These are phyloP conservation scores for Epichloe sp. DNA, from an alignment of 2,329 filamentous ascomycete species.

Conservation along the genomic window DNA sequence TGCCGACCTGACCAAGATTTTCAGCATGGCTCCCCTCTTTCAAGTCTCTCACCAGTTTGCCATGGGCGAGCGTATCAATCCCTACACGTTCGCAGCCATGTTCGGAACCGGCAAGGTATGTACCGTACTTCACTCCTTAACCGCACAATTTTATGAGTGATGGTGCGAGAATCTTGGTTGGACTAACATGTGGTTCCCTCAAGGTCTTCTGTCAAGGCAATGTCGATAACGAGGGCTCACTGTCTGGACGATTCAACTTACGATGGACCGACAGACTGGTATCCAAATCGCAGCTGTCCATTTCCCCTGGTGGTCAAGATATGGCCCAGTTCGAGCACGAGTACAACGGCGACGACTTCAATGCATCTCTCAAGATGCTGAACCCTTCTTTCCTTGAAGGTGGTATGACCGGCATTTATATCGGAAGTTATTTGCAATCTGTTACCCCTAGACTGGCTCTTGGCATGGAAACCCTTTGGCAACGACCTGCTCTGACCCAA, in stretches of 20 bases:
- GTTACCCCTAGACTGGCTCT: constrained; percentile 77
- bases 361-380: constrained; percentile 79
- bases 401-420: constrained; percentile 85
- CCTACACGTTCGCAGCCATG: constrained; percentile 88
- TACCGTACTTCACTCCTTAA: not conserved
- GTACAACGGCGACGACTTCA: constrained; percentile 88
- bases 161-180: too few relatives aligned
- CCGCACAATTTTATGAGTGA: not conserved
- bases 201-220: constrained; percentile 94
- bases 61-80: constrained; percentile 84
- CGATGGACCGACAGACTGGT: constrained; percentile 71
- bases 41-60: constrained; percentile 96
- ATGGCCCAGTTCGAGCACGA: constrained; percentile 93
- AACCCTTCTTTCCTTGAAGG: constrained; percentile 93
- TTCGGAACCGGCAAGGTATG: constrained; percentile 83
- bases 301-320: constrained; percentile 65
- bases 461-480: constrained; percentile 88
- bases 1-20: constrained; percentile 92
- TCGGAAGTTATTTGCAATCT: constrained; percentile 90
- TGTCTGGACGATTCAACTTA: constrained; percentile 86
- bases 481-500: constrained; percentile 69
- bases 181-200: not conserved
- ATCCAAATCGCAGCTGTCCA: constrained; percentile 78
- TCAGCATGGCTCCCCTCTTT: constrained; percentile 87
- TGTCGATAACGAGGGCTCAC: constrained; percentile 79